Evolutionary conservation across 176 grass and related monocot species (phyloP).

Genomic region (Puya raimondii): DNA sequence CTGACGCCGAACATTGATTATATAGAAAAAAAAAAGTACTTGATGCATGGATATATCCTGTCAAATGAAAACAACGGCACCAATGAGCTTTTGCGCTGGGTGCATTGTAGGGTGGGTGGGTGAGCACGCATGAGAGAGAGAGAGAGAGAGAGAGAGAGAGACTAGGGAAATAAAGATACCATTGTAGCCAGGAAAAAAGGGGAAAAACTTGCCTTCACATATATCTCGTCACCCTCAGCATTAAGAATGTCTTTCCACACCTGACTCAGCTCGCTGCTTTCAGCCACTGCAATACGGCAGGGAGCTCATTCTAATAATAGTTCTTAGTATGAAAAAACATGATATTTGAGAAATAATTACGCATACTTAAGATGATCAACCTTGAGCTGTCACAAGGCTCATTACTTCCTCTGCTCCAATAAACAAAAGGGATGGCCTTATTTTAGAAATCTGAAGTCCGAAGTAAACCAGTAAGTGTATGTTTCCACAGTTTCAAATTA

Average conservation of each 20-base stretch:
- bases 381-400: constrained; percentile 95
- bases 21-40: not conserved
- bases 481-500: constrained; percentile 18
- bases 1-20: not conserved
- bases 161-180: no score
- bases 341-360: constrained; percentile 20
- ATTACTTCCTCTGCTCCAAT: constrained; percentile 94
- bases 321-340: constrained; percentile 20
- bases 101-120: no score
- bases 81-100: no score
- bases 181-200: no score
- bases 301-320: not conserved
- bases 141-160: no score
- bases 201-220: constrained; percentile 63
- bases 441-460: constrained; percentile 82
- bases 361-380: constrained; percentile 28
- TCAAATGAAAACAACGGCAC: not conserved
- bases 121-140: no score
- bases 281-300: constrained; percentile 56
- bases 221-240: constrained; percentile 95
- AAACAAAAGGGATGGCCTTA: constrained; percentile 82
- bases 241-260: constrained; percentile 96
- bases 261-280: constrained; percentile 68
- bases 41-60: not conserved
- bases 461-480: not conserved